A percentile compares a stretch with the other conserved stretches of the same genome.
Conservation (phyloP, 2,329 filamentous ascomycete genomes). For the Nectriaceae sp. region DNA sequence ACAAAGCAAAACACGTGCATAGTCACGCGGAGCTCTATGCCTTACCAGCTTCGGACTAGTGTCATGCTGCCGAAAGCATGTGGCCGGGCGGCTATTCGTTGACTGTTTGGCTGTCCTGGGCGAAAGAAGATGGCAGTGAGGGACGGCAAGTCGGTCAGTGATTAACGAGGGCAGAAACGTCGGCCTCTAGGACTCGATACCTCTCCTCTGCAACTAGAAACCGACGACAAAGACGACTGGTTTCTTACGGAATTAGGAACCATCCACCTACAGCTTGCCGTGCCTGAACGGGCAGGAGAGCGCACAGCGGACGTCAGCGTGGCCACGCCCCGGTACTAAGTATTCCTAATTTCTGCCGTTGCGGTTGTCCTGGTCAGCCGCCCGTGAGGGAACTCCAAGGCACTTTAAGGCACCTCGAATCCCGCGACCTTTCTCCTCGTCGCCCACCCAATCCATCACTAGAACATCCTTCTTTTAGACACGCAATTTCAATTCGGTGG, state of each 20-base stretch:
- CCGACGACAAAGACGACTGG: no score
- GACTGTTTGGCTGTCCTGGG: no score
- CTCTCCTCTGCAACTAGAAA: not conserved
- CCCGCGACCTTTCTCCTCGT: not conserved
- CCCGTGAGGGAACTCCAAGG: not conserved
- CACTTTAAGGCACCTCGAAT: conserved; percentile 1
- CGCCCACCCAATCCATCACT: conserved; percentile 9
- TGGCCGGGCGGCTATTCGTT: conserved; percentile 3
- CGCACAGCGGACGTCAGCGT: not conserved
- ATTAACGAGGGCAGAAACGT: not conserved
- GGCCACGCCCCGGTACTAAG: conserved; percentile 10
- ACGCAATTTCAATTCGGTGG: no score
- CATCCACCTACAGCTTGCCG: not conserved
- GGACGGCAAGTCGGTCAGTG: not conserved
- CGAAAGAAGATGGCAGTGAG: no score
- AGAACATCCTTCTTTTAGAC: conserved; percentile 11
- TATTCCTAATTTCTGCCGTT: conserved; percentile 29
- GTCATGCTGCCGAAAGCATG: conserved; percentile 6
- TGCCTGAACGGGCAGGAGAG: not conserved
- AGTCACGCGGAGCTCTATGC: conserved; percentile 5
- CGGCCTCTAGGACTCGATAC: not conserved
- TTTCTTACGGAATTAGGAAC: not conserved
- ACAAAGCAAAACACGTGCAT: no score
- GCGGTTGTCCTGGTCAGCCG: conserved; percentile 1
- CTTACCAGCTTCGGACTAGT: conserved; percentile 7